phyloP scores from a whole-genome alignment of 148 eudicot genomes.

The Rhododendron ferrugineum region DNA sequence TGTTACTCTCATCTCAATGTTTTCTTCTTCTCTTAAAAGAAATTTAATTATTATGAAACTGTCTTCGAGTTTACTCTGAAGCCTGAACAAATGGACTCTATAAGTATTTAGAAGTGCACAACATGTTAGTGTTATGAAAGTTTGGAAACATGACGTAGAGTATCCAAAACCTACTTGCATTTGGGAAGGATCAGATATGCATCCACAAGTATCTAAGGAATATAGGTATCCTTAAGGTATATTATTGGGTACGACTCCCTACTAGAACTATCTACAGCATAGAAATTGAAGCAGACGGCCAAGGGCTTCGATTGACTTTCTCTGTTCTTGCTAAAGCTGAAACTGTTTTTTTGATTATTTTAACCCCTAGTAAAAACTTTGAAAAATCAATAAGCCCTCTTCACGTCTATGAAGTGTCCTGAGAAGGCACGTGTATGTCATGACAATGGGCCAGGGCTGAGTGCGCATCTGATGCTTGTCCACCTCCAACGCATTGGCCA shows the following conservation, averaged over 20 bases:
- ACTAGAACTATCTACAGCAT: not conserved
- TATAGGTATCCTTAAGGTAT: not conserved
- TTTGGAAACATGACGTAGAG: not conserved
- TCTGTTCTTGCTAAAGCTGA: not conserved
- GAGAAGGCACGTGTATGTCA: not conserved
- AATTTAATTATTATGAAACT: not conserved
- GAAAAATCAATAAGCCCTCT: not conserved
- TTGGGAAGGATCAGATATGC: not conserved
- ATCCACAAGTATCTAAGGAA: not conserved
- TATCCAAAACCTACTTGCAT: not conserved
- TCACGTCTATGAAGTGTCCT: not conserved
- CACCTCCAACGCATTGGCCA: not conserved
- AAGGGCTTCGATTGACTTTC: not conserved
- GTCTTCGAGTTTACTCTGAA: not conserved
- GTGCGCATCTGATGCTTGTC: not conserved
- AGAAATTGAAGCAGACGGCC: not conserved
- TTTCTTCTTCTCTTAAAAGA: not conserved
- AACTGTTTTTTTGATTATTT: not conserved
- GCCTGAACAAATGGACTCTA: not conserved
- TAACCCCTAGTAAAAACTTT: not conserved
- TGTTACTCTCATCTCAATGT: not conserved
- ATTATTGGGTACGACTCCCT: not conserved
- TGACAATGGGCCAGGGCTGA: not conserved
- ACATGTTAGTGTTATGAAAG: not conserved
- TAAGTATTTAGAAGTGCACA: not conserved